Conservation (phyloP, 495 filamentous ascomycete genomes). For the Penicillium alfredii region DNA sequence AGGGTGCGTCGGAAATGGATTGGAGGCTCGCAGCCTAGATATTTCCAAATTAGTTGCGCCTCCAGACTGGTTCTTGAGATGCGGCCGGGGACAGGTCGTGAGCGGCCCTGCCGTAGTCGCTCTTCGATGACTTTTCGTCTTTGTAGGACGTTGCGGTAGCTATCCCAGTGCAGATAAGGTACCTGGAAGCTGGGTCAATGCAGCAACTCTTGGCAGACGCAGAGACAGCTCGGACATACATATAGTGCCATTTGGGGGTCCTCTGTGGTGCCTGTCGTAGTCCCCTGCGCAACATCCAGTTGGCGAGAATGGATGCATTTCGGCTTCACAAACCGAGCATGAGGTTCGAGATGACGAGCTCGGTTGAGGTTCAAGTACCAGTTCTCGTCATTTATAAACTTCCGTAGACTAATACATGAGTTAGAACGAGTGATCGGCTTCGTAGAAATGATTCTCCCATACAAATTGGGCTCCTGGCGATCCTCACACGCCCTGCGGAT, state of each 20-base stretch:
- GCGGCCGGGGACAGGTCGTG: slow-evolving; percentile 49
- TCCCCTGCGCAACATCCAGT: slow-evolving; percentile 25
- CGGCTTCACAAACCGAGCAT: slow-evolving; percentile 41
- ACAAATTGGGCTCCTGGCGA: slow-evolving; percentile 29
- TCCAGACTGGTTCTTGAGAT: slow-evolving; percentile 52
- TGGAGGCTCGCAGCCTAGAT: slow-evolving; percentile 57
- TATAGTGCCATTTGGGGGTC: slow-evolving; percentile 36
- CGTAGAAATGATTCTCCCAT: neutral
- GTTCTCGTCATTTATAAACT: slow-evolving; percentile 42
- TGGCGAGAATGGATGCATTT: slow-evolving; percentile 32
- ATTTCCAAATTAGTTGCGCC: slow-evolving; percentile 58
- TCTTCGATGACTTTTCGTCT: slow-evolving; percentile 53
- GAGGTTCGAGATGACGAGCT: slow-evolving; percentile 41
- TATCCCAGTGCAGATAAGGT: slow-evolving; percentile 57
- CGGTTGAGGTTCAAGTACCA: slow-evolving; percentile 42
- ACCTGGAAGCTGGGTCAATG: no score
- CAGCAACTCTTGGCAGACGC: no score
- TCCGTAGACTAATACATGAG: slow-evolving; percentile 40
- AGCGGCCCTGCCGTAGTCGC: slow-evolving; percentile 50
- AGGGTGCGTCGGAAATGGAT: slow-evolving; percentile 59
- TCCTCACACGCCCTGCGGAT: slow-evolving; percentile 19
- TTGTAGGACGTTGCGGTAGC: slow-evolving; percentile 52
- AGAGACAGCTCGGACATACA: no score
- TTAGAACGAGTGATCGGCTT: no score
- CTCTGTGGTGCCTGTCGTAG: slow-evolving; percentile 11